These are phyloP conservation scores for Oryza rufipogon DNA, from an alignment of 176 grass and related monocot species.

Conservation along the genomic window DNA sequence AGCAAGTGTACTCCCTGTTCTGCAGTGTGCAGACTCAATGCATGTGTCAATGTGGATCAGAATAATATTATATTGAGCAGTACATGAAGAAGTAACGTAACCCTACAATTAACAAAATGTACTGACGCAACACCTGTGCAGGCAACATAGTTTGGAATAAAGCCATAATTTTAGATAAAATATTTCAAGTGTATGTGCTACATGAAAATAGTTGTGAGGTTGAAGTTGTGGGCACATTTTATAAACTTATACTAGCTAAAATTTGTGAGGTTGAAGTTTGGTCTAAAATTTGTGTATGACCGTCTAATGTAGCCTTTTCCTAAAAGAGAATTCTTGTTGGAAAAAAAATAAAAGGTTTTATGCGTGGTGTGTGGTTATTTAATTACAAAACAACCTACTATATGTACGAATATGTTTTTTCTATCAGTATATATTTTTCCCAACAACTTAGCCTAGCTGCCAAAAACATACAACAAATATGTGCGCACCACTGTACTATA, in stretches of 20 bases:
- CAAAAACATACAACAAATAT: slow-evolving; percentile 47
- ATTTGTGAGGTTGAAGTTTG: not conserved
- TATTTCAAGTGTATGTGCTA: not conserved
- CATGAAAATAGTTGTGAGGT: not conserved
- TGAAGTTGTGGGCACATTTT: not conserved
- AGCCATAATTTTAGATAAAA: not conserved
- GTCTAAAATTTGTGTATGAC: too few species aligned
- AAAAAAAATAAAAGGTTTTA: too few species aligned
- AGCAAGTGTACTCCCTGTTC: not conserved
- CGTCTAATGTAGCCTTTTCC: too few species aligned
- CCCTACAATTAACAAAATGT: not conserved
- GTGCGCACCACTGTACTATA: slow-evolving; percentile 6
- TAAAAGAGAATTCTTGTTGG: too few species aligned
- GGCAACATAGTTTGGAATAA: not conserved
- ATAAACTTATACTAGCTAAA: not conserved
- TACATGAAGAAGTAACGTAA: not conserved
- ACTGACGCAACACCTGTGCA: not conserved
- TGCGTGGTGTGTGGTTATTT: too few species aligned
- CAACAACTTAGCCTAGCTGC: not conserved
- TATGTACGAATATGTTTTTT: too few species aligned
- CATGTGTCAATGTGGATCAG: slow-evolving; percentile 32
- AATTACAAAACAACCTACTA: too few species aligned
- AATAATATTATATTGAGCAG: slow-evolving; percentile 28
- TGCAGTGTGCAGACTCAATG: slow-evolving; percentile 27
- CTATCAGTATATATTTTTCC: not conserved